These are phyloP conservation scores for Pouteria glomerata DNA, from an alignment of 148 eudicot genomes.

Conservation along the genomic window DNA sequence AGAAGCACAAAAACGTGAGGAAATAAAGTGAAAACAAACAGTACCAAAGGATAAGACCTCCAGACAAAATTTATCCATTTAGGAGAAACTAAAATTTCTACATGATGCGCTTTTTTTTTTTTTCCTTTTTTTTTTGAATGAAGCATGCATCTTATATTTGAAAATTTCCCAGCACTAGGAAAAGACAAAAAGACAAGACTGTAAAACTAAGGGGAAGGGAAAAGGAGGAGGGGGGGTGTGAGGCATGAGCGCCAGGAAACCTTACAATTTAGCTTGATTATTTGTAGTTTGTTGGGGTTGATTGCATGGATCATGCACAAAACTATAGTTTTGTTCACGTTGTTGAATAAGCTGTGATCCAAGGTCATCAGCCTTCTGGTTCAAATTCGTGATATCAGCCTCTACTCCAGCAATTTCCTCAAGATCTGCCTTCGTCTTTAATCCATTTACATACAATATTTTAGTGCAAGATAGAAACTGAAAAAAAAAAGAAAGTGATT, in stretches of 20 bases:
- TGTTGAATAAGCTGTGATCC: constrained; percentile 49
- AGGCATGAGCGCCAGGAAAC: neutral
- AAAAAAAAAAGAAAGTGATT: neutral
- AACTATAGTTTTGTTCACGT: constrained; percentile 40
- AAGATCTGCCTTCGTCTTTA: constrained; percentile 47
- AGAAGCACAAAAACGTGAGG: neutral
- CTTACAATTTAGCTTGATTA: constrained; percentile 43
- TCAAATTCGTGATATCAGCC: constrained; percentile 48
- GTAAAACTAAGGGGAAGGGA: neutral
- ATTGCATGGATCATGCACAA: constrained; percentile 25
- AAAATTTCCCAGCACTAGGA: neutral
- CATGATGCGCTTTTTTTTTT: too few species aligned
- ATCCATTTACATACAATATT: constrained; percentile 11
- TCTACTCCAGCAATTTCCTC: constrained; percentile 55
- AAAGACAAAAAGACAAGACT: neutral
- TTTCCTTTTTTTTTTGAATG: too few species aligned
- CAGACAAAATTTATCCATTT: neutral
- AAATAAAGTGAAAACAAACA: neutral
- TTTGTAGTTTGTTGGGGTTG: constrained; percentile 26
- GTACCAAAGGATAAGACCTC: neutral
- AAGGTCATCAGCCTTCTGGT: constrained; percentile 63
- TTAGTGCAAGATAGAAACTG: constrained; percentile 2
- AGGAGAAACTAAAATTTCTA: too few species aligned
- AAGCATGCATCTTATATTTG: constrained; percentile 3
- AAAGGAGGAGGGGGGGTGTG: constrained; percentile 1